A percentile compares a stretch with the other conserved stretches of the same genome.
phyloP scores from a whole-genome alignment of 108 stramenopile species.

The Schizochytrium sp. region DNA sequence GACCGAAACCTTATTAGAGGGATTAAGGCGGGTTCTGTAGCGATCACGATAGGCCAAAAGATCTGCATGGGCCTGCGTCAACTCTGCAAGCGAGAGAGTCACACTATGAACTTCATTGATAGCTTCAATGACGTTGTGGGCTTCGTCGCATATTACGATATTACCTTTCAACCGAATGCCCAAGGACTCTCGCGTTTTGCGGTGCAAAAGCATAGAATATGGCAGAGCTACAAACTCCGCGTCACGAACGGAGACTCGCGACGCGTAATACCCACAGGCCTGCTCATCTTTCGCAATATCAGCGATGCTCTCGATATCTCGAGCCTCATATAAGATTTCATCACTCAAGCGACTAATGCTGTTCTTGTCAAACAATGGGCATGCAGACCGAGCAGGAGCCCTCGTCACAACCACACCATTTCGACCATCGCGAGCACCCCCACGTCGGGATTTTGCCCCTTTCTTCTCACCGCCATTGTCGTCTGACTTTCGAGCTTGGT shows the following conservation, averaged over 20 bases:
- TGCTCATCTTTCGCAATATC: constrained; percentile 79
- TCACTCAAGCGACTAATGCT: constrained; percentile 83
- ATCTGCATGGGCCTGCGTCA: constrained; percentile 42
- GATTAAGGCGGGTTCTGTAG: constrained; percentile 66
- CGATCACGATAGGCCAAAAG: constrained; percentile 59
- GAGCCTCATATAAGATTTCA: constrained; percentile 81
- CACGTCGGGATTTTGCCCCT: neutral
- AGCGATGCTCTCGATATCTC: constrained; percentile 90
- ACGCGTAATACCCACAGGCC: constrained; percentile 94
- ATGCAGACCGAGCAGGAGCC: constrained; percentile 64
- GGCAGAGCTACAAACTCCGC: constrained; percentile 94
- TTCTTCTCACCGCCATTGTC: neutral
- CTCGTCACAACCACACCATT: constrained; percentile 55
- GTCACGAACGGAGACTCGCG: constrained; percentile 80
- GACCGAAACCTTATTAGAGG: neutral
- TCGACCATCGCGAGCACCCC: neutral
- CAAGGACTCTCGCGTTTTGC: constrained; percentile 79
- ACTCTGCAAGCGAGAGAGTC: constrained; percentile 47
- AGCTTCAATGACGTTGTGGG: constrained; percentile 94
- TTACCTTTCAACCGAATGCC: constrained; percentile 82
- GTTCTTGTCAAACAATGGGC: constrained; percentile 78
- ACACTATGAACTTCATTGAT: constrained; percentile 72
- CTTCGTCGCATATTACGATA: constrained; percentile 95
- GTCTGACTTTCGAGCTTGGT: constrained; percentile 71
- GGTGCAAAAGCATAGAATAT: constrained; percentile 85